phyloP scores from a whole-genome alignment of 768 basidiomycete species.

The Serpula lacrymans region DNA sequence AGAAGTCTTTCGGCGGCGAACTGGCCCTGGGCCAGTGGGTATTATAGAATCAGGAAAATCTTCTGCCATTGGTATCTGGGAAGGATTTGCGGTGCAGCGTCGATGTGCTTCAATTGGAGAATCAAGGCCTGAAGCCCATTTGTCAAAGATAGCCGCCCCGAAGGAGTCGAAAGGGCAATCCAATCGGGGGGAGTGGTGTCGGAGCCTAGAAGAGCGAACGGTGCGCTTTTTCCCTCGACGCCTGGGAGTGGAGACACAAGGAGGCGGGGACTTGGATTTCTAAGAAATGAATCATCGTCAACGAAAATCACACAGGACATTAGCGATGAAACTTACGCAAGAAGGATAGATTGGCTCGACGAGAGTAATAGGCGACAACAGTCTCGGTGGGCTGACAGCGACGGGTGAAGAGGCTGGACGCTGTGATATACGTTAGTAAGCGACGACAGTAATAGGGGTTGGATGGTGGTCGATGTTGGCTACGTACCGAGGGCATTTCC shows the following conservation, averaged over 20 bases:
- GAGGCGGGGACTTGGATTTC: slow-evolving; percentile 36
- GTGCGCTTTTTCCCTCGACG: slow-evolving; percentile 33
- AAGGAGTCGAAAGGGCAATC: slow-evolving; percentile 38
- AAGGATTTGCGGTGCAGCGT: slow-evolving; percentile 61
- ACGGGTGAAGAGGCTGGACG: slow-evolving; percentile 17
- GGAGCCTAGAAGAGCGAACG: slow-evolving; percentile 38
- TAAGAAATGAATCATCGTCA: slow-evolving; percentile 17
- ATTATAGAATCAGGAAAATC: slow-evolving; percentile 19
- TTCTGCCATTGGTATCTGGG: slow-evolving; percentile 12
- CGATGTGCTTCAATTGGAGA: slow-evolving; percentile 42
- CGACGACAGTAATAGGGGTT: not conserved
- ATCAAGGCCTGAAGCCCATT: slow-evolving; percentile 63
- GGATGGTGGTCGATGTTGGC: not conserved
- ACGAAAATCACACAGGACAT: not conserved
- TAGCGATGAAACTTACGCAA: slow-evolving; percentile 13
- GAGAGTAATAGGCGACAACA: slow-evolving; percentile 37
- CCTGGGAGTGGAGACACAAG: slow-evolving; percentile 36
- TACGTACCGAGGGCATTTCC: slow-evolving; percentile 5
- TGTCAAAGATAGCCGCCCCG: slow-evolving; percentile 46
- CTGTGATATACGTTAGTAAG: slow-evolving; percentile 14
- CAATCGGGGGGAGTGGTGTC: slow-evolving; percentile 37
- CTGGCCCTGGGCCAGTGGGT: slow-evolving; percentile 43
- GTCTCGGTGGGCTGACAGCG: slow-evolving; percentile 27
- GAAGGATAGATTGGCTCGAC: slow-evolving; percentile 22
- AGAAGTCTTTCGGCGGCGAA: slow-evolving; percentile 56